Evolutionary conservation across 139 green algal species (phyloP), one percentile per base, ranked within the genome.

Genomic region (Chlamydomonas sphaeroides): DNA sequence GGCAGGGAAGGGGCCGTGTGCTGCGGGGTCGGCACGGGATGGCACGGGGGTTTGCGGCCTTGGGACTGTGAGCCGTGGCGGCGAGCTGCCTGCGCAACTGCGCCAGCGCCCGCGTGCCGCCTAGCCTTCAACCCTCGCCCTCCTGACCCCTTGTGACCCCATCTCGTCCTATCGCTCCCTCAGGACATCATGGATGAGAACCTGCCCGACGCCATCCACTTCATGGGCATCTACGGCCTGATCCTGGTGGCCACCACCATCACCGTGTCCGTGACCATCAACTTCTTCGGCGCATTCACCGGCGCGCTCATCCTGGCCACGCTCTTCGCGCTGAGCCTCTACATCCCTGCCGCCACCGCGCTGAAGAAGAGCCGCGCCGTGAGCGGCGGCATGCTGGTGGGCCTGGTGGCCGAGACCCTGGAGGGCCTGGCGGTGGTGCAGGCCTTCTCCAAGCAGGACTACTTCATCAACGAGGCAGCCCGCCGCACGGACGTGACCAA

Each of bases 241-340:
- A 93, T 93, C 71, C 86, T 93, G 81, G 61, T 89, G 3, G 86
- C 89, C 67, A 93, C 89, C 76, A 75, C 88, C 75, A 89, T 93
- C 85, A 93, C 89, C 53, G 89, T 93, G 17, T 88, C 76, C 0
- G 73, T 89, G 48, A 88, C 84, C 71, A 92, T 93, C 83, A 79
- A 84, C 62, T 65, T 87, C 61, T 93, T 93, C 67, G 72, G 65
- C 67, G 88, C 78, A 48, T 86, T 93, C 63, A 86, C 76, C 26
- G 90, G 79, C 36, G 77, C 45, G 42, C 84, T 93, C 4, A 80
- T 92, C 68, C 4, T 88, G 5, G 48, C 91, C 4, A 89, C 85
- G 57, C 25, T 73, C 36, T 68, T 92, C 83, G 90, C 90, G 85
- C 80, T 93, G 2, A 25, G 14, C 51, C 68, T 89, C 80, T 93